Evolutionary conservation across 331 rosid species (phyloP).

Genomic region (Quercus lobata): DNA sequence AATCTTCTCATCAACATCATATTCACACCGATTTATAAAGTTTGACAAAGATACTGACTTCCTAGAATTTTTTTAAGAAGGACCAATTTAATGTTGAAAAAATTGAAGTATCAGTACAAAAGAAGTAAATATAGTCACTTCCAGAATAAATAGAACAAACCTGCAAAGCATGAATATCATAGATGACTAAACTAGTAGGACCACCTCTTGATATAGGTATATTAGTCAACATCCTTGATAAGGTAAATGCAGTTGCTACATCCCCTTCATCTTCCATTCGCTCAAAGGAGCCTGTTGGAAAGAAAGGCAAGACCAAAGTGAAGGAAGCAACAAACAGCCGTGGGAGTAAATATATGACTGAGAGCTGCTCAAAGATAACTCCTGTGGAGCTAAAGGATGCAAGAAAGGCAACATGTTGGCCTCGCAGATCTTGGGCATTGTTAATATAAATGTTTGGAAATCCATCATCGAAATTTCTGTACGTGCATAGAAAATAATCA

Average conservation of each 20-base stretch:
- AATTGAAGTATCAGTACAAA: neutral
- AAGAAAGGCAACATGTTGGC: conserved; percentile 87
- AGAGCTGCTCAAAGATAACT: conserved; percentile 88
- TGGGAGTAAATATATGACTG: conserved; percentile 87
- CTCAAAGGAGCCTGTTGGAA: conserved; percentile 97
- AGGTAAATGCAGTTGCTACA: conserved; percentile 99
- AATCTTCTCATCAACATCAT: neutral
- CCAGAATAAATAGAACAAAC: conserved; percentile 28
- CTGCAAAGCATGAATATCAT: conserved; percentile 98
- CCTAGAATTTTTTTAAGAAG: neutral
- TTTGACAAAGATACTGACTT: neutral
- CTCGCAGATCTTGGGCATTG: conserved; percentile 90
- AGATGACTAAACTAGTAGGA: conserved; percentile 84
- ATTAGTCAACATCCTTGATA: conserved; percentile 87
- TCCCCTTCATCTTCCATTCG: conserved; percentile 99
- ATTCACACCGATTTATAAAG: neutral
- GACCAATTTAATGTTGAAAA: neutral
- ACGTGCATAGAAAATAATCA: conserved; percentile 24
- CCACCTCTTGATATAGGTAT: conserved; percentile 97
- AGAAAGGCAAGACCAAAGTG: conserved; percentile 92
- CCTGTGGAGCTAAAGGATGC: conserved; percentile 93
- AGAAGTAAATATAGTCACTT: neutral
- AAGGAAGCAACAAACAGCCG: conserved; percentile 91
- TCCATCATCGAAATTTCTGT: conserved; percentile 90
- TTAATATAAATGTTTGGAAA: conserved; percentile 83